phyloP scores from a whole-genome alignment of 2,329 filamentous ascomycete genomes.

The Colletotrichum spaethianum region DNA sequence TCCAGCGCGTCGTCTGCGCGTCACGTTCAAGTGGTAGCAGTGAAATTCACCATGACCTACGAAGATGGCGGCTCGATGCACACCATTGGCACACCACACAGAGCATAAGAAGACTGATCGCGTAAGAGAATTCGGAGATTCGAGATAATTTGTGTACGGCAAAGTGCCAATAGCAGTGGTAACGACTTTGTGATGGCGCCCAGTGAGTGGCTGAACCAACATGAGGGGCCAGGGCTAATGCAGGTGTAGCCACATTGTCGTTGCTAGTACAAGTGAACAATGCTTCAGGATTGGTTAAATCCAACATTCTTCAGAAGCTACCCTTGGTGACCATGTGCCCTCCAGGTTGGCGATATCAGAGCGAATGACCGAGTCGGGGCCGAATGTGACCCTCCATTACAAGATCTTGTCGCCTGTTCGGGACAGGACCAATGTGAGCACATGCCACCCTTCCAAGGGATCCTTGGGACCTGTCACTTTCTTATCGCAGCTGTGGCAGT shows the following conservation, averaged over 20 bases:
- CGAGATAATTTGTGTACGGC: background rate
- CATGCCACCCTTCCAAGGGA: conserved; percentile 11
- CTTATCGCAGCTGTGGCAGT: background rate
- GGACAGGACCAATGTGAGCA: conserved; percentile 20
- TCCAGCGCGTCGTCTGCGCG: background rate
- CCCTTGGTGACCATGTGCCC: conserved; percentile 33
- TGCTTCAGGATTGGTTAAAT: conserved; percentile 1
- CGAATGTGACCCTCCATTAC: conserved; percentile 34
- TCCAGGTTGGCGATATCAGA: background rate
- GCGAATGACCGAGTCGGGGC: conserved; percentile 35
- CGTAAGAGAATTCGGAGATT: background rate
- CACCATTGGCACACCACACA: conserved; percentile 11
- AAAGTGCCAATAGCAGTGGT: conserved; percentile 14
- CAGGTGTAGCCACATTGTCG: conserved; percentile 30
- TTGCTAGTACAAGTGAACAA: background rate
- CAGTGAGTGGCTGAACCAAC: conserved; percentile 22
- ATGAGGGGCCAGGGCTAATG: conserved; percentile 31
- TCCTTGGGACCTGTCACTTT: background rate
- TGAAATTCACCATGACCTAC: conserved; percentile 5
- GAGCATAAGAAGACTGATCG: background rate
- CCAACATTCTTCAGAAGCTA: conserved; percentile 15
- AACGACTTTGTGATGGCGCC: conserved; percentile 31
- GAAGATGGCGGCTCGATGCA: conserved; percentile 6
- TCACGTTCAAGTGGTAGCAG: conserved; percentile 28
- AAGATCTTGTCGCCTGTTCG: conserved; percentile 17